Conservation (phyloP, 345 rosid species). For the Hypericum androsaemum region DNA sequence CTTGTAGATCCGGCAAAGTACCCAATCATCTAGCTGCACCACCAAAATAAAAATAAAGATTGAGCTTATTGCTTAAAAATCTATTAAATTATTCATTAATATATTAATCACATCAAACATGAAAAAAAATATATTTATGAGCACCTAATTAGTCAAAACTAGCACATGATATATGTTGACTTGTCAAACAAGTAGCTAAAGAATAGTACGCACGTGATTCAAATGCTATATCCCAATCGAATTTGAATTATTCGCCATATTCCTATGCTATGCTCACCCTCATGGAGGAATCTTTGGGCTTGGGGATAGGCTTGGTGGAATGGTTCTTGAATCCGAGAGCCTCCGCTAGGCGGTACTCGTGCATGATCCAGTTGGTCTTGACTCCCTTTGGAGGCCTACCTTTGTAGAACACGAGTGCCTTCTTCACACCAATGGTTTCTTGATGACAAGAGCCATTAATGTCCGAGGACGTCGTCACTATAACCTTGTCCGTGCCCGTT, state of each 20-base stretch:
- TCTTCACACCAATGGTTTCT: conserved; percentile 76
- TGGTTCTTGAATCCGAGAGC: conserved; percentile 10
- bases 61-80: not conserved
- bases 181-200: no score
- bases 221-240: no score
- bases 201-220: no score
- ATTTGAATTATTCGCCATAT: no score
- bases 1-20: conserved; percentile 91
- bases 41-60: not conserved
- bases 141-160: no score
- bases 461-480: conserved; percentile 27
- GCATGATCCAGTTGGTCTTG: conserved; percentile 98
- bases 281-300: conserved; percentile 72
- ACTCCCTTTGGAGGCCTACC: conserved; percentile 96
- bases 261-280: conserved; percentile 40
- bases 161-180: no score
- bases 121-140: no score
- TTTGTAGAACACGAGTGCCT: conserved; percentile 85
- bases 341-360: conserved; percentile 77
- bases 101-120: no score
- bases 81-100: no score
- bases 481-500: conserved; percentile 84
- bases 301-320: conserved; percentile 21
- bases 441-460: conserved; percentile 12
- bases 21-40: conserved; percentile 92